phyloP scores from a whole-genome alignment of 2,329 filamentous ascomycete species.

The Lasiodiplodia sp. region DNA sequence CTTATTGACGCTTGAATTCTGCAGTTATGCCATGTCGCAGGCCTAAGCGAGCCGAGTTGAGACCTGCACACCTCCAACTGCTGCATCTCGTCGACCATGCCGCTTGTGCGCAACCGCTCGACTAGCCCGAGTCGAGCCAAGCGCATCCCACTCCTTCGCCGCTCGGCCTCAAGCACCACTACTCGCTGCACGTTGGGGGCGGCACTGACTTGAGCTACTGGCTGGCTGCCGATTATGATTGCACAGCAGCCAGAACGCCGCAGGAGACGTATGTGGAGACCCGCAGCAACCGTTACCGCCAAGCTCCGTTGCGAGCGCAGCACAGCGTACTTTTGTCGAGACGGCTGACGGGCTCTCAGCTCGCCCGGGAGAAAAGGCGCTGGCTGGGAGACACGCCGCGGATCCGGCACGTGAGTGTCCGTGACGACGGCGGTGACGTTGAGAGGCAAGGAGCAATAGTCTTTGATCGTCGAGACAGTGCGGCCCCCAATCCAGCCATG shows the following conservation, averaged over 20 bases:
- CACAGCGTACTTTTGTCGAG: conserved; percentile 1
- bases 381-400: conserved; percentile 1
- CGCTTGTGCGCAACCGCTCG: background rate
- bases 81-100: background rate
- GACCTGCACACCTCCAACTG: background rate
- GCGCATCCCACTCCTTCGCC: conserved; percentile 16
- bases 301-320: conserved; percentile 8
- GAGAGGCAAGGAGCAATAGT: conserved; percentile 14
- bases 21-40: background rate
- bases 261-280: conserved; percentile 21
- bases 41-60: background rate
- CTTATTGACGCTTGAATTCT: background rate
- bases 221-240: conserved; percentile 22
- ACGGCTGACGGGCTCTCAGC: background rate
- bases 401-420: background rate
- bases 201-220: conserved; percentile 5
- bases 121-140: conserved; percentile 22
- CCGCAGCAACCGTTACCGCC: conserved; percentile 24
- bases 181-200: background rate
- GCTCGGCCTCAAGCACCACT: conserved; percentile 18
- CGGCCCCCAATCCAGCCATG: background rate
- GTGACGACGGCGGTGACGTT: conserved; percentile 17
- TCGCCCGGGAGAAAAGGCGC: background rate
- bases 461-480: background rate
- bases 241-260: conserved; percentile 9